Conservation (phyloP, 805 yeast genomes). For the Sugiyamaella lignohabitans region DNA sequence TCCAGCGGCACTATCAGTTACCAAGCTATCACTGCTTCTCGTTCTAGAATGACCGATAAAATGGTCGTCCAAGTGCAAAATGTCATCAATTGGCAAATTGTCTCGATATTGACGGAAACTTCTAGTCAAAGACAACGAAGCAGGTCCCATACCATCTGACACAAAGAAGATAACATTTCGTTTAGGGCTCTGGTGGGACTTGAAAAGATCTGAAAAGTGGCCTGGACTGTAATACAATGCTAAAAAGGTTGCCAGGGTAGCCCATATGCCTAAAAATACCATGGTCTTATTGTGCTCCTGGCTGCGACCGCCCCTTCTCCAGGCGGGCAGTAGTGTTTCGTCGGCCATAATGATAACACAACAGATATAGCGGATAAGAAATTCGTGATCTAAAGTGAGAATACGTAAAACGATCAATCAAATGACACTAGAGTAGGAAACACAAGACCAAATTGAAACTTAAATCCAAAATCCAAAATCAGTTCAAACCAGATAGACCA, state of each 20-base stretch:
- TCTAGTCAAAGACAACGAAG: slow-evolving; percentile 73
- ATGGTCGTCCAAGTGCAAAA: slow-evolving; percentile 57
- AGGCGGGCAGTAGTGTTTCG: neutral
- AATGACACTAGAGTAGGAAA: too few relatives aligned
- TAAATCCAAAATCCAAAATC: too few relatives aligned
- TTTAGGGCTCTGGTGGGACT: slow-evolving; percentile 32
- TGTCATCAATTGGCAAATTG: slow-evolving; percentile 46
- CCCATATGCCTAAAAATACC: slow-evolving; percentile 5
- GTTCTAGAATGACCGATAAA: slow-evolving; percentile 83
- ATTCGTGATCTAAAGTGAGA: too few relatives aligned
- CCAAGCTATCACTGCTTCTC: slow-evolving; percentile 63
- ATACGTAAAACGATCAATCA: too few relatives aligned
- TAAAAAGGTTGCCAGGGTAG: slow-evolving; percentile 8
- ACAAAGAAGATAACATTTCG: slow-evolving; percentile 81
- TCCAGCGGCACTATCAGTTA: slow-evolving; percentile 96
- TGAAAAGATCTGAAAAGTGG: neutral
- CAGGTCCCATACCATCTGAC: slow-evolving; percentile 95
- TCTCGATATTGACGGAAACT: slow-evolving; percentile 62
- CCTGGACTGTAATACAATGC: slow-evolving; percentile 8
- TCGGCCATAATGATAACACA: too few relatives aligned
- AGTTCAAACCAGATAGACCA: too few relatives aligned
- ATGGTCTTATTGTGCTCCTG: neutral
- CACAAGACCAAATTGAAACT: too few relatives aligned
- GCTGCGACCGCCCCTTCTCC: neutral
- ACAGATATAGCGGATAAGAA: too few relatives aligned